Conservation (phyloP, 2,329 filamentous ascomycete genomes). For the Sporothrix schenckii region DNA sequence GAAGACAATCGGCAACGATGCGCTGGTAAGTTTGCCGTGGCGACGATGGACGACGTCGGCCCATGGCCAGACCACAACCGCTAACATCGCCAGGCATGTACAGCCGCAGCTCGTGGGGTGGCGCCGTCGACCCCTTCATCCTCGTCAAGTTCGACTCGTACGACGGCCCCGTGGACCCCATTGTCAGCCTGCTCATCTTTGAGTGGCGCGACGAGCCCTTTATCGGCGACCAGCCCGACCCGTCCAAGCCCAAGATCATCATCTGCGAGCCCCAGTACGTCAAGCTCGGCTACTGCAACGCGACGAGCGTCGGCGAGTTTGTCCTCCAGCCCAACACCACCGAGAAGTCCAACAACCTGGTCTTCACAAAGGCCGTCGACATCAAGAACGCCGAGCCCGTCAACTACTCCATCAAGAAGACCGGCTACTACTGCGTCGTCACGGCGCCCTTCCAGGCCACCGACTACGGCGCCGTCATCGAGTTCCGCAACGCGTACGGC, state of each 20-base stretch:
- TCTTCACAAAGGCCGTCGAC: slow-evolving; percentile 80
- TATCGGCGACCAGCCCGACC: slow-evolving; percentile 68
- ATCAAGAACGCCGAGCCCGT: slow-evolving; percentile 73
- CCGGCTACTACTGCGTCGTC: slow-evolving; percentile 93
- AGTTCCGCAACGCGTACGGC: slow-evolving; percentile 94
- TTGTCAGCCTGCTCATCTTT: slow-evolving; percentile 85
- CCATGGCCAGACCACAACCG: not conserved
- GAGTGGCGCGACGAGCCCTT: slow-evolving; percentile 87
- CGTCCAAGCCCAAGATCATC: slow-evolving; percentile 49
- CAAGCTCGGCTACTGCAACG: slow-evolving; percentile 69
- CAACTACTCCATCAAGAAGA: slow-evolving; percentile 83
- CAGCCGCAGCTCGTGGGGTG: slow-evolving; percentile 84
- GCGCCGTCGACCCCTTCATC: slow-evolving; percentile 85
- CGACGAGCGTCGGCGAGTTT: slow-evolving; percentile 80
- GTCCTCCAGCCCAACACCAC: slow-evolving; percentile 78
- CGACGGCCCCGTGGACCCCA: slow-evolving; percentile 66
- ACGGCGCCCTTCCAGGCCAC: slow-evolving; percentile 69
- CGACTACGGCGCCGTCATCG: slow-evolving; percentile 78
- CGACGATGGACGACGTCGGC: slow-evolving; percentile 18
- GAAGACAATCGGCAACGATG: slow-evolving; percentile 81
- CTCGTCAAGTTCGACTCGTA: slow-evolving; percentile 72
- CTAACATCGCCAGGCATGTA: slow-evolving; percentile 74
- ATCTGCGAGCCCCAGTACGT: slow-evolving; percentile 79
- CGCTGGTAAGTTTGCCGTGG: slow-evolving; percentile 51
- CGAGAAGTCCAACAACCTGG: slow-evolving; percentile 67